Percentiles rank a stretch among this genome's conserved stretches.
phyloP scores from a whole-genome alignment of 768 basidiomycete species.

The Heimioporus sp. region DNA sequence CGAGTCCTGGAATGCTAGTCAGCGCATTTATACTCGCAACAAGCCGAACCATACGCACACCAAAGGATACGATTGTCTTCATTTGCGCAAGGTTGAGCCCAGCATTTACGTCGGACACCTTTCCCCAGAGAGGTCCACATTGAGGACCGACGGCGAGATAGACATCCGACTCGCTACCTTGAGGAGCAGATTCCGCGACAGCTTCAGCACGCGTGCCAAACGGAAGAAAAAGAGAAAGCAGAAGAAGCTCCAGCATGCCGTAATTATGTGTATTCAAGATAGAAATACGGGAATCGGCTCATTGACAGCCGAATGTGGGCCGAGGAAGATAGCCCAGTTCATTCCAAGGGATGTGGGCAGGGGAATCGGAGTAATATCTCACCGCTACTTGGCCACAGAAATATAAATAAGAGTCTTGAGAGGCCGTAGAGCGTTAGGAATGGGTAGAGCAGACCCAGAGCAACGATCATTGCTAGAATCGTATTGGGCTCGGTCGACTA shows the following conservation, averaged over 20 bases:
- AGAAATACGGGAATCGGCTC: too few relatives aligned
- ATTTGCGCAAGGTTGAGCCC: slow-evolving; percentile 38
- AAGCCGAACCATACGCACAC: slow-evolving; percentile 31
- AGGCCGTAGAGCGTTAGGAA: slow-evolving; percentile 19
- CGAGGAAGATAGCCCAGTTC: too few relatives aligned
- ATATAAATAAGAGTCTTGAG: slow-evolving; percentile 6
- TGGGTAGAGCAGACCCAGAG: slow-evolving; percentile 20
- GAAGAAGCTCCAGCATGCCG: too few relatives aligned
- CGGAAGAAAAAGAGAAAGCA: not conserved
- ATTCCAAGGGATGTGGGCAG: too few relatives aligned
- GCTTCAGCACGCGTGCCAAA: slow-evolving; percentile 8
- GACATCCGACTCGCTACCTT: slow-evolving; percentile 22
- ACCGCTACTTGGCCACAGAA: slow-evolving; percentile 8
- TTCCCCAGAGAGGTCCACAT: slow-evolving; percentile 42
- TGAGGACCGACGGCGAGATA: slow-evolving; percentile 46
- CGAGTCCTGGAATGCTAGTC: slow-evolving; percentile 35
- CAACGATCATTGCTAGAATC: slow-evolving; percentile 18
- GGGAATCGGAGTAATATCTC: not conserved
- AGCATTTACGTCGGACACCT: slow-evolving; percentile 45
- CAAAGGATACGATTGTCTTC: slow-evolving; percentile 53
- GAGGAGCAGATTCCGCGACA: not conserved
- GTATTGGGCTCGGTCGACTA: too few relatives aligned
- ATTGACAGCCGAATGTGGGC: not conserved
- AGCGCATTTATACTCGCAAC: not conserved
- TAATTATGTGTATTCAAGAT: too few relatives aligned